Conservation (phyloP, 768 basidiomycete species). For the Suillus sp. region DNA sequence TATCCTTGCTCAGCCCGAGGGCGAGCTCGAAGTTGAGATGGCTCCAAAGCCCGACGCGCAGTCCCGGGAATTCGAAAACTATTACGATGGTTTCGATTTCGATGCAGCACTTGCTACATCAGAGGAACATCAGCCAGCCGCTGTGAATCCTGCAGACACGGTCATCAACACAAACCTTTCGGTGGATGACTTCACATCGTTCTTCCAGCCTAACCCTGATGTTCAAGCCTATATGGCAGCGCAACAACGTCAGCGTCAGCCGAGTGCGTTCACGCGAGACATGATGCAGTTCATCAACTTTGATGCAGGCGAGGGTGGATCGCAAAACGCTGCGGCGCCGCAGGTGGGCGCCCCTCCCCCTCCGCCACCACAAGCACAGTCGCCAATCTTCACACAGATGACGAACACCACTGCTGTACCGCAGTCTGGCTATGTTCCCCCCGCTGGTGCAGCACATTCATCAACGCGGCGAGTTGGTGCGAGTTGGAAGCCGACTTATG, state of each 20-base stretch:
- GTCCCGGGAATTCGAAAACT: conserved; percentile 15
- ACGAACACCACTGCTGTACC: conserved; percentile 21
- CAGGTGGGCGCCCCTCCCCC: conserved; percentile 24
- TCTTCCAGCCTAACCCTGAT: conserved; percentile 25
- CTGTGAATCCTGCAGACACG: conserved; percentile 11
- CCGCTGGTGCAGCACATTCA: conserved; percentile 52
- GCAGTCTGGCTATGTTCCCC: conserved; percentile 46
- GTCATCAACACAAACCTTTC: conserved; percentile 11
- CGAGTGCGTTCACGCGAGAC: conserved; percentile 30
- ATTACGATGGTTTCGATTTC: conserved; percentile 30
- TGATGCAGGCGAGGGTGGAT: conserved; percentile 23
- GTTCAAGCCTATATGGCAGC: conserved; percentile 17
- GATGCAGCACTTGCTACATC: background rate
- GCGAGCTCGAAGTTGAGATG: conserved; percentile 40
- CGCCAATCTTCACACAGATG: conserved; percentile 32
- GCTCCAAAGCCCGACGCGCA: conserved; percentile 4
- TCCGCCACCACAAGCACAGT: conserved; percentile 16
- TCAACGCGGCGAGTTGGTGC: conserved; percentile 56
- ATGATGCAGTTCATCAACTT: conserved; percentile 44
- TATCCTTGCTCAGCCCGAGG: conserved; percentile 37
- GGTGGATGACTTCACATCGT: conserved; percentile 18
- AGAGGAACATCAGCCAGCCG: background rate
- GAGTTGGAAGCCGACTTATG: conserved; percentile 44
- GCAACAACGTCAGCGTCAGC: conserved; percentile 19
- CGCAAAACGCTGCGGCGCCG: conserved; percentile 19